Base-by-base conservation (phyloP, 352 stramenopile genomes). In the Phytophthora pluvialis region DNA sequence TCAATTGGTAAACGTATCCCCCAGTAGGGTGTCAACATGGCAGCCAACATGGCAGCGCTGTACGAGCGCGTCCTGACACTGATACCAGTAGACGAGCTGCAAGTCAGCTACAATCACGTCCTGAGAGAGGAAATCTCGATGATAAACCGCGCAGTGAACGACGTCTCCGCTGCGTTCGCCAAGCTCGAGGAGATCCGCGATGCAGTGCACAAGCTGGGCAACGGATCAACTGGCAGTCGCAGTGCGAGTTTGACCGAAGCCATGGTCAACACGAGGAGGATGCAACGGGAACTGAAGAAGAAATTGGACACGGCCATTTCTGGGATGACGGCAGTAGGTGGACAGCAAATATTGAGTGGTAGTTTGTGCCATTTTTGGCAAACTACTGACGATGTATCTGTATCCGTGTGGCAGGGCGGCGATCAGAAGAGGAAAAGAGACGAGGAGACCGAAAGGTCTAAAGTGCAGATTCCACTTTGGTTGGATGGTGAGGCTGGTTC, bases 121-220 rank as follows among this genome's bases (percentile, higher is more conserved):
- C 1, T 67, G 5, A 31, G 38, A 11, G 51, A 62, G 5, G 35
- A 51, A 26, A 45, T 56, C 9, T 43, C 36, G 4, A 7, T 12
- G 1, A 15, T 67, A 5, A 25, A 62, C 5, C n/a, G 8, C 25
- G 26, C 51, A 38, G 18, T 67, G 18, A 48, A 51, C 42, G 43
- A 62, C 29, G 44, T 67, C 18, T 38, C 21, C 3, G 43, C 43
- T 7, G 43, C 28, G 13, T 62, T 67, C 8, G 35, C 33, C 4
- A 61, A 62, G 44, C 12, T 67, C 35, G 43, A 51, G 43, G 43
- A 35, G 25, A 33, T 49, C 25, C 12, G 43, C 21, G 25, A 49
- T 16, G 43, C 43, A 4, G 28, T 49, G 25, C 4, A 33, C 43
- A 31, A 47, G 6, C 10, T 47, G 42, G 42, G 18, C 42, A 47